Conservation (phyloP, 1,284 basidiomycete genomes). For the Ceratobasidium sp. region DNA sequence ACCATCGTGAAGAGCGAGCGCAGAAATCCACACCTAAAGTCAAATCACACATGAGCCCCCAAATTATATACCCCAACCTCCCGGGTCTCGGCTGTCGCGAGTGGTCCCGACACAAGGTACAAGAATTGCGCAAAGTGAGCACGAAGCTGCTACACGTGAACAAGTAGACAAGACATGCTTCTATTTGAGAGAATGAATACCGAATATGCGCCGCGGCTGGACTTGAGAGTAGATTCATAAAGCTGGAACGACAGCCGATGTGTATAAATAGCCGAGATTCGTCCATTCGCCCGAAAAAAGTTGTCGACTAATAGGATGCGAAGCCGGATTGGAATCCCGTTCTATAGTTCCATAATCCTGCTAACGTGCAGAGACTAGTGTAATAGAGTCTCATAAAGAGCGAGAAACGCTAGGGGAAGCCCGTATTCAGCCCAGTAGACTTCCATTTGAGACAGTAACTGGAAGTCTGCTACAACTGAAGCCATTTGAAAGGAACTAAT, state of each 20-base stretch:
- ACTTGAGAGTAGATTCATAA: background rate
- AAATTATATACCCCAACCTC: background rate
- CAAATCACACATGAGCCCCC: background rate
- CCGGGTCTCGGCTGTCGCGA: background rate
- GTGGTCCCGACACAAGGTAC: conserved; percentile 10
- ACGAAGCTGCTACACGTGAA: conserved; percentile 1
- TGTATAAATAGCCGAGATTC: background rate
- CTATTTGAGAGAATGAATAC: no score
- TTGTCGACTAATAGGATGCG: background rate
- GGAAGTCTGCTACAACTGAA: no score
- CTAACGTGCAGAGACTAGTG: no score
- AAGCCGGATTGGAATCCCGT: background rate
- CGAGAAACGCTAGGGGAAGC: no score
- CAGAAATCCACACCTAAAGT: no score
- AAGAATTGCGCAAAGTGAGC: background rate
- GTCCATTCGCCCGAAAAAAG: background rate
- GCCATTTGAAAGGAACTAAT: no score
- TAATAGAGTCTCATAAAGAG: no score
- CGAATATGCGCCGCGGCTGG: background rate
- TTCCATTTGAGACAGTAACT: no score
- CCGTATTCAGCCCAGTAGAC: no score
- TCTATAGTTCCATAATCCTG: background rate
- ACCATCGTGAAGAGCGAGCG: background rate
- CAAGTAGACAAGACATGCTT: no score
- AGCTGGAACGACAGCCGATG: background rate